Evolutionary conservation across 208 protist species (phyloP).

Genomic region (Histomonas meleagridis): DNA sequence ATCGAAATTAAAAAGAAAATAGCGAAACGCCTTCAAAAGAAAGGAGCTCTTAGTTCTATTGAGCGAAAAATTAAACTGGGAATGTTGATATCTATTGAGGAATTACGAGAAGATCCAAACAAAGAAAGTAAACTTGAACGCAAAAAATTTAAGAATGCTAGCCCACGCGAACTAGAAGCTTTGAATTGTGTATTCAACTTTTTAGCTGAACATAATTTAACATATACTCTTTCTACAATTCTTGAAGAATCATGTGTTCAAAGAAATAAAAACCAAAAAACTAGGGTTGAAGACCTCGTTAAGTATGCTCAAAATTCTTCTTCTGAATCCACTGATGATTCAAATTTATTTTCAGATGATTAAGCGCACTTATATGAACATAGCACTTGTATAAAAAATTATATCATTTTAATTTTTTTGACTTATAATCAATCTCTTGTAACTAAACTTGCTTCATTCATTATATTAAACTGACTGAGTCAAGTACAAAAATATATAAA

Average conservation of each 20-base stretch:
- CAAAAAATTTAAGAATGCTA: not conserved
- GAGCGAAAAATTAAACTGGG: constrained; percentile 33
- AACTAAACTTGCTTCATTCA: no score
- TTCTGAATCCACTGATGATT: no score
- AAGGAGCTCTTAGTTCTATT: not conserved
- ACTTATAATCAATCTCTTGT: no score
- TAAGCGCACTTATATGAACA: no score
- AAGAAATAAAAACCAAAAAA: not conserved
- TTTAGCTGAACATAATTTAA: not conserved
- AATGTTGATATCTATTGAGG: constrained; percentile 22
- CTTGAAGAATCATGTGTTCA: constrained; percentile 14
- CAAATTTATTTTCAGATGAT: no score
- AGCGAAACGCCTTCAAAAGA: constrained; percentile 19
- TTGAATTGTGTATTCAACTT: not conserved
- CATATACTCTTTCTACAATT: not conserved
- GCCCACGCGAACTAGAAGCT: not conserved
- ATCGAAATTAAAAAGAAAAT: constrained; percentile 36
- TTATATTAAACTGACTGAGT: no score
- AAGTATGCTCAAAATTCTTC: no score
- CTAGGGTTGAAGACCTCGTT: no score
- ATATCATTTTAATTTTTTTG: no score
- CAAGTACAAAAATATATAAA: no score
- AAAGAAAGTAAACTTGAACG: not conserved
- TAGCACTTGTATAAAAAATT: no score
- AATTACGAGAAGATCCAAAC: constrained; percentile 3